Conservation (phyloP, 768 basidiomycete species). For the Tephrocybe sp. region DNA sequence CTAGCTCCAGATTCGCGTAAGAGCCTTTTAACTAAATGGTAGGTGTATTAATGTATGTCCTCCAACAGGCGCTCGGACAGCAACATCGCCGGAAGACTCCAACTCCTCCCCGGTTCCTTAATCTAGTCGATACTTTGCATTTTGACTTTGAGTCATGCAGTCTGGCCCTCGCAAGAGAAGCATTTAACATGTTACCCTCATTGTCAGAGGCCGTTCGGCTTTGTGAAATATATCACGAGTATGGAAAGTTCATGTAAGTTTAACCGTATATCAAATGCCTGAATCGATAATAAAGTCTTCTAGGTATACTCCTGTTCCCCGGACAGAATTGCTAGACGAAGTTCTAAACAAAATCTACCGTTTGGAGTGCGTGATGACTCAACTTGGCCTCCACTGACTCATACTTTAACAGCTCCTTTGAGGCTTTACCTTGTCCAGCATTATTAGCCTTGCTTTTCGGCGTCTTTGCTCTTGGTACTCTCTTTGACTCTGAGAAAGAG, state of each 20-base stretch:
- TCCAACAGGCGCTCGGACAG: slow-evolving; percentile 27
- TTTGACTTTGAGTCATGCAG: slow-evolving; percentile 33
- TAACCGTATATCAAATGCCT: background rate
- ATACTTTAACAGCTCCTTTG: slow-evolving; percentile 32
- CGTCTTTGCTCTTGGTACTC: slow-evolving; percentile 61
- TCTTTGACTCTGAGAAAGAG: slow-evolving; percentile 55
- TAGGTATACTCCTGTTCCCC: slow-evolving; percentile 57
- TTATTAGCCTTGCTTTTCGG: slow-evolving; percentile 62
- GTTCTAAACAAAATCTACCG: slow-evolving; percentile 55
- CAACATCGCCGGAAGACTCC: slow-evolving; percentile 13
- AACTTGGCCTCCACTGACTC: background rate
- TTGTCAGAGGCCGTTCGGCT: slow-evolving; percentile 59
- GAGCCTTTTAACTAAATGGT: slow-evolving; percentile 2
- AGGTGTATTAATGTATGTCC: background rate
- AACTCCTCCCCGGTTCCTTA: slow-evolving; percentile 29
- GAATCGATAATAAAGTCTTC: background rate
- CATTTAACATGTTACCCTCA: slow-evolving; percentile 52
- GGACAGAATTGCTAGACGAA: slow-evolving; percentile 56
- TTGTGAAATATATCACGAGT: slow-evolving; percentile 65
- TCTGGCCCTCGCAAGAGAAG: slow-evolving; percentile 38
- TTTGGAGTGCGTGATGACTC: slow-evolving; percentile 34
- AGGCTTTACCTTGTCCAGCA: slow-evolving; percentile 43
- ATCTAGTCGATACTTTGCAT: slow-evolving; percentile 36
- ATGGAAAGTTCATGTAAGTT: slow-evolving; percentile 57
- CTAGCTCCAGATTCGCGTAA: slow-evolving; percentile 62